Evolutionary conservation across 2,329 filamentous ascomycete genomes (phyloP), one percentile per base, ranked within the genome.

Genomic region (Microdochium nivale): DNA sequence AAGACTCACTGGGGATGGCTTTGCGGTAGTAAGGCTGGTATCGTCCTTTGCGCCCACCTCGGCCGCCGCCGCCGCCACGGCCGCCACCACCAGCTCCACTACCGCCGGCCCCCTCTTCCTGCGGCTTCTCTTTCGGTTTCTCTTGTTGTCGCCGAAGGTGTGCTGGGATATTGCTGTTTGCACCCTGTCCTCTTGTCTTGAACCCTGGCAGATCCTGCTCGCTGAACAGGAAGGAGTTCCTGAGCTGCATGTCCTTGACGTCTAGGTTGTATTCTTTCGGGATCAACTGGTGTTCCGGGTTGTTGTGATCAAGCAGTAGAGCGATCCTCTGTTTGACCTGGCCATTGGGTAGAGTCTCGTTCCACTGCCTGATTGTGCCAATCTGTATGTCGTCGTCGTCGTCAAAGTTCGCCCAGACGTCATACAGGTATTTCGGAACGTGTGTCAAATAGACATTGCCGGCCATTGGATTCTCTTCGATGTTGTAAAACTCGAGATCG

Each of bases 141-240:
- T 69, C 70, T 46, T 72, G 68, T 51, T 74, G 71, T 55, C 80
- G 63, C 9, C 65, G 62, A 25, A 85, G 69, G 33, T 80, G 76
- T 4, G 75, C 69, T 3, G 82, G 82, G 54, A 86, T 81, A 50
- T 82, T 78, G 19, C 74, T 77, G 46, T 76, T 78, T 3, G 79
- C 70, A 9, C 78, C 77, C 50, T 81, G 77, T n/a, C 79, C 79
- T 65, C 77, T 79, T 19, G 74, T 73, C 59, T 80, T 80, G 70
- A 84, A 90, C 35, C 88, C 88, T 1, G 90, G 88, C 23, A 96
- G 78, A 62, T 97, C 90, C 66, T 95, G 90, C 70, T 99, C 94
- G 40, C 87, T 90, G 65, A 99, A 99, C 52, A 97, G 76, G 65
- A 87, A 95, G 21, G 90, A 94, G 68, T 96, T 96, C 62, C 81